Evolutionary conservation across 306 rosid species (phyloP), one percentile per base, ranked within the genome.

Genomic region (Lupinus albus): DNA sequence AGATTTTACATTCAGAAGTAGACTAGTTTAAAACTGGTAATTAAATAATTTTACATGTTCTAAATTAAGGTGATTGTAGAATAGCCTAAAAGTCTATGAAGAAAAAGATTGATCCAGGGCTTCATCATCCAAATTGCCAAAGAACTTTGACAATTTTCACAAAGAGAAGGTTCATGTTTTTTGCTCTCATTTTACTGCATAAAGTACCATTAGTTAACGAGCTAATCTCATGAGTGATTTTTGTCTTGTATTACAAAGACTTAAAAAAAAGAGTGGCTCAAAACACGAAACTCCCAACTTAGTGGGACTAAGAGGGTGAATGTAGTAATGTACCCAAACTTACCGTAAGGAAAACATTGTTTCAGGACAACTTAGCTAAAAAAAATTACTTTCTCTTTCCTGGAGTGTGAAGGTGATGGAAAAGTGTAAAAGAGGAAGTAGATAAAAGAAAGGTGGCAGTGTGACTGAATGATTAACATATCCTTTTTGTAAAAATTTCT

Each of bases 381-480:
- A 42, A 41, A 42, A 11, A 11, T 42, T 11, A 11, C 47, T 42
- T 42, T 6, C 47, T 3, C 68, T 53, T 73, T 66, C 38, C 58
- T 20, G 64, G 39, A 61, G 61, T 18, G 52, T 18, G 52, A 64
- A 15, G 30, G 33, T 41, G 15, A 21, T 52, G 59, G 20, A 30
- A 64, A 56, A 64, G 72, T 17, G 52, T 46, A 46, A 71, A 25
- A 2, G 30, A 25, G 30, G 30, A 25, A 25, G 38, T 7, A 47
- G 20, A 46, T 42, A 49, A 38, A 61, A 49, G 30, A 25, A 25
- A 25, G 4, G 30, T 25, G 30, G 30, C 30, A 47, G 45, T 39
- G 71, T 39, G 67, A 46, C 18, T 49, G 55, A 72, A 72, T 71
- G 63, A 57, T 47, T 47, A 20, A 56, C 2, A 53, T 50, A 69